phyloP scores from a whole-genome alignment of 2,329 filamentous ascomycete species.

The Penicillium nordicum region DNA sequence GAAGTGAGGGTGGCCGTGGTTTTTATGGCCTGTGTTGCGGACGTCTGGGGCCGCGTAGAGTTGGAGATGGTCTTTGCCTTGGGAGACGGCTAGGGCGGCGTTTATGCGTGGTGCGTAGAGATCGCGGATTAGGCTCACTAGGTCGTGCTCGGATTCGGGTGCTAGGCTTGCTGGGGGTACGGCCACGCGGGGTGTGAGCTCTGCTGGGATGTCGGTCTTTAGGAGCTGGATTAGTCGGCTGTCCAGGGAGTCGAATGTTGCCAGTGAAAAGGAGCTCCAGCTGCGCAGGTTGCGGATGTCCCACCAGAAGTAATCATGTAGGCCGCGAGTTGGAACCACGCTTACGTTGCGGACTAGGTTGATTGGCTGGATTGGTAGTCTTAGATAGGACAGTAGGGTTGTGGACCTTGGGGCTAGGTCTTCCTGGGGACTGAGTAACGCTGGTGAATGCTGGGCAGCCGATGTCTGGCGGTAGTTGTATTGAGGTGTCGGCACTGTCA shows the following conservation, averaged over 20 bases:
- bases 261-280: slow-evolving; percentile 76
- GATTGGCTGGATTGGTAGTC: slow-evolving; percentile 73
- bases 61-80: slow-evolving; percentile 59
- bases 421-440: slow-evolving; percentile 23
- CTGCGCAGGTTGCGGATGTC: slow-evolving; percentile 82
- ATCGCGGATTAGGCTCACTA: slow-evolving; percentile 70
- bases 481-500: slow-evolving; percentile 29
- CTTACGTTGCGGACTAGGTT: slow-evolving; percentile 77
- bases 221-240: slow-evolving; percentile 71
- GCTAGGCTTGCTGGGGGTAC: slow-evolving; percentile 53
- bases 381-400: slow-evolving; percentile 75
- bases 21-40: slow-evolving; percentile 35
- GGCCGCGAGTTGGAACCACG: slow-evolving; percentile 61
- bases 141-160: slow-evolving; percentile 73
- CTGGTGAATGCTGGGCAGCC: slow-evolving; percentile 26
- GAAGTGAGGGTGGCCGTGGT: slow-evolving; percentile 50
- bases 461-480: slow-evolving; percentile 26
- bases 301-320: slow-evolving; percentile 89
- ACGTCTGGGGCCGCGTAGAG: slow-evolving; percentile 42
- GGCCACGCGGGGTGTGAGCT: slow-evolving; percentile 36
- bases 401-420: slow-evolving; percentile 49
- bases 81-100: slow-evolving; percentile 72
- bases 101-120: slow-evolving; percentile 87
- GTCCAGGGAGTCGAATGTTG: slow-evolving; percentile 64
- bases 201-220: slow-evolving; percentile 58